Evolutionary conservation across 108 stramenopile genomes (phyloP).

Genomic region (Nannochloropsis salina): DNA sequence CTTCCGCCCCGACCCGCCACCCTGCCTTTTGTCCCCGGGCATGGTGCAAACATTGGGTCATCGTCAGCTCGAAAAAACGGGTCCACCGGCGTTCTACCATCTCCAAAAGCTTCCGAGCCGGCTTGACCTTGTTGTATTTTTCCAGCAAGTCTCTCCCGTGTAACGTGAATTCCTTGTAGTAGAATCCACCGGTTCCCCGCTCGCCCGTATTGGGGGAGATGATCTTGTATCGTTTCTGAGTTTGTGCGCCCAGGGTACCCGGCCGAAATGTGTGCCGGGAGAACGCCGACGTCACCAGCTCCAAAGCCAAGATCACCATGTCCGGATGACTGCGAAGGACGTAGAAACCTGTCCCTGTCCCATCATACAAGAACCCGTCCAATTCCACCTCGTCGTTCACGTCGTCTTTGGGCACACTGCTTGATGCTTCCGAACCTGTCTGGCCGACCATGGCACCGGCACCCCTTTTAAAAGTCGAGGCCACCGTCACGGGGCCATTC

Average conservation of each 20-base stretch:
- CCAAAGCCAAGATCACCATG: background rate
- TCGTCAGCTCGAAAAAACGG: background rate
- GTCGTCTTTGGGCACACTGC: background rate
- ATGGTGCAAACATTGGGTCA: background rate
- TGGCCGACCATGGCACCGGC: background rate
- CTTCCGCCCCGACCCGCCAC: background rate
- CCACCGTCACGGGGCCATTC: background rate
- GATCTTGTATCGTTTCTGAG: background rate
- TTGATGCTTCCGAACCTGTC: background rate
- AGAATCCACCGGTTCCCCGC: background rate
- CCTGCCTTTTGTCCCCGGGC: background rate
- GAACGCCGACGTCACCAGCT: background rate
- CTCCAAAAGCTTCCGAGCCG: background rate
- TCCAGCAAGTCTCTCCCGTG: background rate
- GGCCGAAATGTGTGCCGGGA: background rate
- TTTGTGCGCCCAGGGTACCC: background rate
- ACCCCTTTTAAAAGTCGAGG: background rate
- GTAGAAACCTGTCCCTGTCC: background rate
- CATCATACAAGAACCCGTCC: background rate
- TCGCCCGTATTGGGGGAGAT: background rate
- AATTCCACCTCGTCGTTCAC: background rate
- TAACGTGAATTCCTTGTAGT: background rate
- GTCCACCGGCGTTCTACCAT: conserved; percentile 3
- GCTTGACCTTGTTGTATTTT: background rate
- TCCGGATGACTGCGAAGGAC: background rate